Percentiles rank a stretch among this genome's conserved stretches.
These are phyloP conservation scores for Tetracladium setigerum DNA, from an alignment of 495 filamentous ascomycete genomes.

Conservation along the genomic window DNA sequence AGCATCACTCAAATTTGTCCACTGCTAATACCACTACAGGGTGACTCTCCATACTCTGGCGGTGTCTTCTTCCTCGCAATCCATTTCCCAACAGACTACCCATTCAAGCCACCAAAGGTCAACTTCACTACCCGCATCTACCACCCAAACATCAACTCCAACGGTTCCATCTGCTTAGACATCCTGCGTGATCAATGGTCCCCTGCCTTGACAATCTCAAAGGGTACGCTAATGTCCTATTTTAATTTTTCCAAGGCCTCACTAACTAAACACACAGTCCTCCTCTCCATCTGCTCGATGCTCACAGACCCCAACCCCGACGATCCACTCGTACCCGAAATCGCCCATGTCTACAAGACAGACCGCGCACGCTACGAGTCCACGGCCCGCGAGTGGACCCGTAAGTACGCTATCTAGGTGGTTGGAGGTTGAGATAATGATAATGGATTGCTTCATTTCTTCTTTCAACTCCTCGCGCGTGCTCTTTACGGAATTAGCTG, in stretches of 20 bases:
- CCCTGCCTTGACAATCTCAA: constrained; percentile 95
- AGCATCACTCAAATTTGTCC: constrained; percentile 1
- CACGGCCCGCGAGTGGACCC: constrained; percentile 95
- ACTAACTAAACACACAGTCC: constrained; percentile 39
- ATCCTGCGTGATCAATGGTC: constrained; percentile 99
- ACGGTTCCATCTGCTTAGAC: constrained; percentile 97
- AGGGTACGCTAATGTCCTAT: constrained; percentile 54
- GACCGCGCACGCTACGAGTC: constrained; percentile 92
- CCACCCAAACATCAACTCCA: constrained; percentile 99
- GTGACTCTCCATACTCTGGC: constrained; percentile 92
- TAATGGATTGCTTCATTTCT: constrained; percentile 3
- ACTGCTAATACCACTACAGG: constrained; percentile 34
- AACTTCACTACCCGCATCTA: constrained; percentile 99
- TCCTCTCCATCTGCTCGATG: constrained; percentile 99
- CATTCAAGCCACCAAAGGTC: constrained; percentile 99
- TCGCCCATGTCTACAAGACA: constrained; percentile 99
- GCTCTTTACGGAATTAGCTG: constrained; percentile 16
- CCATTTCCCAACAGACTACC: constrained; percentile 99
- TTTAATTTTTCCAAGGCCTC: not conserved
- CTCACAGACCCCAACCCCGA: constrained; percentile 98
- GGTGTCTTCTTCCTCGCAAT: constrained; percentile 98
- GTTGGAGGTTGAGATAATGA: not conserved
- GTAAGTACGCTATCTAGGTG: constrained; percentile 88
- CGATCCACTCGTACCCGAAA: constrained; percentile 96
- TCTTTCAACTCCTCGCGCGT: constrained; percentile 10